Percentiles rank a stretch among this genome's conserved stretches.
These are phyloP conservation scores for Phyllosticta capitalensis DNA, from an alignment of 2,329 filamentous ascomycete species.

Conservation along the genomic window DNA sequence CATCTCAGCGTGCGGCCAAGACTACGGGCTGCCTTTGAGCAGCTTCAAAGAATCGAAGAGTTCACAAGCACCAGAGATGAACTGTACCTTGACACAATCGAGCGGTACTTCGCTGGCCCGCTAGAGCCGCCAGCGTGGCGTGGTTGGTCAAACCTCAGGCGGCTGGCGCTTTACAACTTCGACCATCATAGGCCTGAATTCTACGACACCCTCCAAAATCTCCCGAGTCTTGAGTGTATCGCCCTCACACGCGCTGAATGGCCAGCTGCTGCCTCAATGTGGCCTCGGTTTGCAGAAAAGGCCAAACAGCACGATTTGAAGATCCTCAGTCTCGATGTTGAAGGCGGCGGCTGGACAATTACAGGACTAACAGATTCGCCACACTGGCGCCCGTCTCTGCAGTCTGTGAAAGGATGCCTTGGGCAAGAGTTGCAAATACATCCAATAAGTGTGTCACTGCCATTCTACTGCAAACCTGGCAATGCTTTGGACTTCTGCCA, in stretches of 20 bases:
- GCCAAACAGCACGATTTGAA: constrained; percentile 14
- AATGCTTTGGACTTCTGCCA: constrained; percentile 29
- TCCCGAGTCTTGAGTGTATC: constrained; percentile 32
- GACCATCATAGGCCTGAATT: constrained; percentile 27
- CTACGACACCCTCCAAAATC: constrained; percentile 23
- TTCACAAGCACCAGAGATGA: constrained; percentile 42
- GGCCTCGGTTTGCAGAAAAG: constrained; percentile 33
- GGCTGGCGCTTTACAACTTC: constrained; percentile 36
- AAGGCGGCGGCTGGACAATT: constrained; percentile 12
- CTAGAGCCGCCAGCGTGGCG: constrained; percentile 32
- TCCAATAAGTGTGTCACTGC: background rate
- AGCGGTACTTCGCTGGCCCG: background rate
- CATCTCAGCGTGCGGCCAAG: constrained; percentile 28
- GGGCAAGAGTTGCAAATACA: constrained; percentile 30
- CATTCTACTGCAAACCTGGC: constrained; percentile 11
- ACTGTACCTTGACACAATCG: constrained; percentile 29
- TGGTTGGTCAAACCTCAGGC: constrained; percentile 34
- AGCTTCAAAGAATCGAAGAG: constrained; percentile 37
- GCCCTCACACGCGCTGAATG: constrained; percentile 33
- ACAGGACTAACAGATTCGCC: constrained; percentile 18
- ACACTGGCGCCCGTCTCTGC: constrained; percentile 18
- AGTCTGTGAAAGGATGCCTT: constrained; percentile 31
- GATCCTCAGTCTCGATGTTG: constrained; percentile 17
- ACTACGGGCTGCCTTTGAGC: constrained; percentile 38
- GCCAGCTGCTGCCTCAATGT: constrained; percentile 21